phyloP scores from a whole-genome alignment of 208 protist genomes.

The Jaenimonas drosophilae region DNA sequence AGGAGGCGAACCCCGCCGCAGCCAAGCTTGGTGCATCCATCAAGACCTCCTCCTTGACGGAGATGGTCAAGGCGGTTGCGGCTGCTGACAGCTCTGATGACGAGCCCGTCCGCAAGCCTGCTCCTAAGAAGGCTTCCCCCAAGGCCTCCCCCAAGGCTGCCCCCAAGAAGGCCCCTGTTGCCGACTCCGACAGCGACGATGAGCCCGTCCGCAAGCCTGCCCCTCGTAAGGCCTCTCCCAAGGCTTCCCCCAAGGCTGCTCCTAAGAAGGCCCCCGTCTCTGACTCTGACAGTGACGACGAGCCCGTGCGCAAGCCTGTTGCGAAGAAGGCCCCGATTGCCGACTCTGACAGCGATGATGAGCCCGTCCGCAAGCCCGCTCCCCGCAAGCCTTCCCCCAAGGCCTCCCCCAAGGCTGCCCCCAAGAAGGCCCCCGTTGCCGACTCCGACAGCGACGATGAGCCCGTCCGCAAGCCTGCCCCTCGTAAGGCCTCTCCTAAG shows the following conservation, averaged over 20 bases:
- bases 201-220: conserved; percentile 52
- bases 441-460: conserved; percentile 27
- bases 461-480: conserved; percentile 12
- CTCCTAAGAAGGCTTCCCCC: conserved; percentile 15
- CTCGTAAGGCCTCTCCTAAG: conserved; percentile 6
- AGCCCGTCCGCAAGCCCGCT: conserved; percentile 11
- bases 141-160: conserved; percentile 11
- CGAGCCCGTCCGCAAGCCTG: conserved; percentile 12
- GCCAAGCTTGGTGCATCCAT: conserved; percentile 37
- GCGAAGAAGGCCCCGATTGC: conserved; percentile 8
- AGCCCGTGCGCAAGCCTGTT: conserved; percentile 31
- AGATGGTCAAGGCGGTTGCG: conserved; percentile 12
- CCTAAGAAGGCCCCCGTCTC: conserved; percentile 12
- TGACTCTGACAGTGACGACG: conserved; percentile 30
- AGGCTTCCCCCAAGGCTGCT: conserved; percentile 6
- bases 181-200: conserved; percentile 33
- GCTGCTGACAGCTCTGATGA: conserved; percentile 14
- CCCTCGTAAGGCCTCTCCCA: conserved; percentile 29
- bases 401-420: conserved; percentile 15
- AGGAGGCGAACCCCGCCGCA: conserved; percentile 54
- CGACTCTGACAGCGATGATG: conserved; percentile 9
- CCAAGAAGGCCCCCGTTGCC: conserved; percentile 28
- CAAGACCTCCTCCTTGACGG: conserved; percentile 34
- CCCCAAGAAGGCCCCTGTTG: conserved; percentile 13
- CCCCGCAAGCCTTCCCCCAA: conserved; percentile 42